Base-by-base conservation (phyloP, 305 asterid genomes). In the Fraxinus nigra region DNA sequence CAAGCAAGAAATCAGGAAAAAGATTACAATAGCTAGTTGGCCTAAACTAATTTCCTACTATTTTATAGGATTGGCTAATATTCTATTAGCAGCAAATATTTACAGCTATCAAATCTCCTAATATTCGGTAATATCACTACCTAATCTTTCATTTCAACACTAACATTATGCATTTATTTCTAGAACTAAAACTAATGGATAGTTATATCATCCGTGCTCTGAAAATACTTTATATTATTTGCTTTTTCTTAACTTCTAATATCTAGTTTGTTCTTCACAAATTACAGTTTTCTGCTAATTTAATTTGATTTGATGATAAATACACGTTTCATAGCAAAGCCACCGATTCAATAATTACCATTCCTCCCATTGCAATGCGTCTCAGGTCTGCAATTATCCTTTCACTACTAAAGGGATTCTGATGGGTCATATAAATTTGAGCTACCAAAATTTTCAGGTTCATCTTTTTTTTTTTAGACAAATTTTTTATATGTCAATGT, bases 341-440 rank as follows among this genome's bases (percentile, higher is more conserved):
- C 14, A 61, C 70, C 1, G 4, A 61, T 54, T 54, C 9, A 54
- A 54, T 54, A 54, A 54, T n/a, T 54, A n/a, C 13, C 70, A 38
- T 78, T 78, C 56, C 75, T 77, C 54, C 51, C 79, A 73, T 72
- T 85, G 84, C 78, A 54, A 83, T 30, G 54, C 69, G 82, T 10
- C 76, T 83, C 92, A 95, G 97, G 82, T 95, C 34, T 95, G 98
- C 93, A 95, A 95, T 83, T 95, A 95, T 89, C 98, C 99, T 43
- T 95, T 95, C 89, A 95, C 99, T 79, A 95, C 99, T 16, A 88
- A 98, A 86, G 98, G 98, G 85, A 93, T 95, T 88, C 87, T 95
- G 84, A 94, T 95, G 99, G 99, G 99, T 61, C 99, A 95, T 88
- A 93, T 94, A 80, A 82, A 83, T 82, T 82, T 93, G 84, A 93